Conservation (phyloP, 495 filamentous ascomycete genomes). For the Friedmanniomyces endolithicus region DNA sequence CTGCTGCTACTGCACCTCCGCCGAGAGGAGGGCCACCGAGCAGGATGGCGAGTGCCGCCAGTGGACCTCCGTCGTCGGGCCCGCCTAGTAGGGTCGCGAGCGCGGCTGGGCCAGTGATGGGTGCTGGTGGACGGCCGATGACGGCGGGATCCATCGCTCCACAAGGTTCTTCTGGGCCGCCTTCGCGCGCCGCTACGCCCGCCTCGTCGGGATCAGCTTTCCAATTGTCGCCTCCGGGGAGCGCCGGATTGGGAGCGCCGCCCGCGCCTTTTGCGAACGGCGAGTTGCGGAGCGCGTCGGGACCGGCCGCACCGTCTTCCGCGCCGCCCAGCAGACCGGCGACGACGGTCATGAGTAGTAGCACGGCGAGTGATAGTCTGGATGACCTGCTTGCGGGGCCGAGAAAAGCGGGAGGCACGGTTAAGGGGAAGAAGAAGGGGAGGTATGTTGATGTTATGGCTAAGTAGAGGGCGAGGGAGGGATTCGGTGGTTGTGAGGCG, state of each 20-base stretch:
- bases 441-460: conserved; percentile 92
- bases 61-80: conserved; percentile 6
- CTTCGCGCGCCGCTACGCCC: conserved; percentile 16
- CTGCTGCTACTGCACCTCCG: conserved; percentile 33
- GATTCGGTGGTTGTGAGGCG: no score
- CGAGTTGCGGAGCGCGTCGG: no score
- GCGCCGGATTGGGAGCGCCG: conserved; percentile 1
- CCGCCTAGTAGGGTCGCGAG: conserved; percentile 16
- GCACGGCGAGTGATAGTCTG: conserved; percentile 61
- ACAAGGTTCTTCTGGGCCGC: conserved; percentile 8
- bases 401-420: conserved; percentile 43
- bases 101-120: neutral
- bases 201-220: neutral
- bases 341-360: conserved; percentile 47
- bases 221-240: neutral
- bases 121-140: neutral
- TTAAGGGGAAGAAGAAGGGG: conserved; percentile 68
- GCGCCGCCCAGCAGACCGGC: conserved; percentile 28
- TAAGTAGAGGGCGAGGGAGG: no score
- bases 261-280: conserved; percentile 2
- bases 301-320: conserved; percentile 9
- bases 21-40: conserved; percentile 26
- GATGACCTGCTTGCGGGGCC: conserved; percentile 65
- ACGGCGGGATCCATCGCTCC: neutral
- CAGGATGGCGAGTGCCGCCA: conserved; percentile 15